Percentiles rank a stretch among this genome's conserved stretches.
phyloP scores from a whole-genome alignment of 345 rosid genomes.

The Psidium guajava region DNA sequence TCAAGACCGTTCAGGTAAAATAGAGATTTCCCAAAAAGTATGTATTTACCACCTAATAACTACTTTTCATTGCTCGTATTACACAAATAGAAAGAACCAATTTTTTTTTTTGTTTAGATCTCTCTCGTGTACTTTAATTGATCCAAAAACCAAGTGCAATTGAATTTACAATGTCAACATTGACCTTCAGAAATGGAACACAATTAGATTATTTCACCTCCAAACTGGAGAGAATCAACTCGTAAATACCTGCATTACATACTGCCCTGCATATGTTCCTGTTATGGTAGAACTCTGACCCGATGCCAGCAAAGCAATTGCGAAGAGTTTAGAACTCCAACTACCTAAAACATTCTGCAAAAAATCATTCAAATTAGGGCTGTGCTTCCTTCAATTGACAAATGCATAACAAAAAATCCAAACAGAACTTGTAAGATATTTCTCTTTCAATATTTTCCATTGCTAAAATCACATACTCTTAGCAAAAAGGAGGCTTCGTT shows the following conservation, averaged over 20 bases:
- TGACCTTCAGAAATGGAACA: neutral
- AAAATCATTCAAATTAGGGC: neutral
- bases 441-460: neutral
- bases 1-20: neutral
- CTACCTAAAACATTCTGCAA: slow-evolving; percentile 82
- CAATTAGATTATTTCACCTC: neutral
- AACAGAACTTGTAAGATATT: neutral
- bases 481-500: slow-evolving; percentile 88
- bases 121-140: neutral
- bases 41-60: neutral
- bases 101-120: neutral
- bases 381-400: neutral
- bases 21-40: neutral
- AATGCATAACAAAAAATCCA: neutral
- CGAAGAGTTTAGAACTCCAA: slow-evolving; percentile 96
- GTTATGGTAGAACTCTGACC: slow-evolving; percentile 99
- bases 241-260: slow-evolving; percentile 74
- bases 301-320: slow-evolving; percentile 80
- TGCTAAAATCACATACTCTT: slow-evolving; percentile 30
- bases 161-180: neutral
- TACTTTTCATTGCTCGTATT: neutral
- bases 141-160: neutral
- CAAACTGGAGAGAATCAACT: neutral
- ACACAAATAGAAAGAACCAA: neutral
- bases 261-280: slow-evolving; percentile 97